Evolutionary conservation across 352 stramenopile genomes (phyloP).

Genomic region (Pythium phragmiticola): DNA sequence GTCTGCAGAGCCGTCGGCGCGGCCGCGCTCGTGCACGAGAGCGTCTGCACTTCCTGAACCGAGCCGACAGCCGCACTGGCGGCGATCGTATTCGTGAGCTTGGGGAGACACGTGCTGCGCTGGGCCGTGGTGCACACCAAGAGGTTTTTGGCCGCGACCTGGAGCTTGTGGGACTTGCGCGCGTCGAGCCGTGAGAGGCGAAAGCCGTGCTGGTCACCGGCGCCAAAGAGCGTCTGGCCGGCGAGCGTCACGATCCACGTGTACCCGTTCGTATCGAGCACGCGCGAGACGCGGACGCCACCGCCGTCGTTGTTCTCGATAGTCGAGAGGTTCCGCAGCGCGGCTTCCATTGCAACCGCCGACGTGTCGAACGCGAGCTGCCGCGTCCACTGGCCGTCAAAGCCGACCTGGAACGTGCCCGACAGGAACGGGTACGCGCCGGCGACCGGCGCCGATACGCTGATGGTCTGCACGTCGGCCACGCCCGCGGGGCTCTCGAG

Average conservation of each 20-base stretch:
- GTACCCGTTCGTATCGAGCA: conserved; percentile 66
- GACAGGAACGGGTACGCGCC: conserved; percentile 46
- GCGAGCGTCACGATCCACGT: conserved; percentile 79
- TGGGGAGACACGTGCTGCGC: conserved; percentile 39
- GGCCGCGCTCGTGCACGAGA: conserved; percentile 40
- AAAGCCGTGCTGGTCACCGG: conserved; percentile 56
- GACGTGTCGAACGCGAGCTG: conserved; percentile 88
- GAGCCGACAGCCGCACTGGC: conserved; percentile 45
- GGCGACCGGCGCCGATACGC: conserved; percentile 55
- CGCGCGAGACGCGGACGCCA: conserved; percentile 45
- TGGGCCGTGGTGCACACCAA: conserved; percentile 54
- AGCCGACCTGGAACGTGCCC: conserved; percentile 89
- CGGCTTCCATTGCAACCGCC: conserved; percentile 72
- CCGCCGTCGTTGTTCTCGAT: conserved; percentile 45
- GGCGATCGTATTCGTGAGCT: conserved; percentile 41
- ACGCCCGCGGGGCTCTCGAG: conserved; percentile 35
- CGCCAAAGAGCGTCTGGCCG: conserved; percentile 39
- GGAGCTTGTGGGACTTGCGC: conserved; percentile 49
- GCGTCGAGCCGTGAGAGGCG: conserved; percentile 43
- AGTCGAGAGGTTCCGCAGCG: conserved; percentile 48
- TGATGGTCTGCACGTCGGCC: conserved; percentile 66
- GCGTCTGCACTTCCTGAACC: conserved; percentile 51
- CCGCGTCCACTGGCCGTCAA: conserved; percentile 82
- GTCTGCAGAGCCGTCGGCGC: conserved; percentile 37
- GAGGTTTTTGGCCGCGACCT: conserved; percentile 49